phyloP scores from a whole-genome alignment of 805 yeast genomes.

The Starmerella apicola region DNA sequence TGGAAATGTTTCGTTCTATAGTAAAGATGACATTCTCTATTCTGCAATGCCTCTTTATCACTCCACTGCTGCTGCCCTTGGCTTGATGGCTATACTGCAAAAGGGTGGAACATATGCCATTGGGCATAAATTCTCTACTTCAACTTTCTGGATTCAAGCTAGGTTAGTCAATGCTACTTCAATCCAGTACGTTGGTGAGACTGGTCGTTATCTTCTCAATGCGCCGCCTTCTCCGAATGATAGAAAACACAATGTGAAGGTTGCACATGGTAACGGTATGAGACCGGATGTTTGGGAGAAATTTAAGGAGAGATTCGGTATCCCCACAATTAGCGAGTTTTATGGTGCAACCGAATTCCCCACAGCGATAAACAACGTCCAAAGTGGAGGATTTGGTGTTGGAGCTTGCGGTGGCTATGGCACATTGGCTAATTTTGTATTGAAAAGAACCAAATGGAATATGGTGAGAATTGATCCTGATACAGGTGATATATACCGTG shows the following conservation, averaged over 20 bases:
- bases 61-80: constrained; percentile 83
- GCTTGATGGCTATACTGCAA: constrained; percentile 56
- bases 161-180: constrained; percentile 59
- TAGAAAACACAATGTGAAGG: constrained; percentile 42
- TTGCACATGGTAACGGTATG: constrained; percentile 85
- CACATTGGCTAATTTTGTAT: constrained; percentile 29
- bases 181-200: constrained; percentile 90
- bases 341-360: constrained; percentile 93
- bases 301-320: constrained; percentile 64
- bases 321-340: constrained; percentile 72
- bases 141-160: constrained; percentile 84
- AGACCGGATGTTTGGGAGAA: constrained; percentile 79
- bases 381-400: constrained; percentile 63
- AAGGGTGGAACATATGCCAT: constrained; percentile 67
- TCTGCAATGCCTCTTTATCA: constrained; percentile 95
- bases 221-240: constrained; percentile 53
- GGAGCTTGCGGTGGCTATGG: constrained; percentile 87
- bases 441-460: constrained; percentile 38
- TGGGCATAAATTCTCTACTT: constrained; percentile 69
- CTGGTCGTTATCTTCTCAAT: constrained; percentile 70
- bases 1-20: constrained; percentile 53
- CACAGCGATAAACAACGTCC: constrained; percentile 69
- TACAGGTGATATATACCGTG: constrained; percentile 56
- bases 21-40: constrained; percentile 46
- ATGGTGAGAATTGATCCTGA: constrained; percentile 72